These are phyloP conservation scores for Styphnolobium japonicum DNA, from an alignment of 306 rosid species.

Conservation along the genomic window DNA sequence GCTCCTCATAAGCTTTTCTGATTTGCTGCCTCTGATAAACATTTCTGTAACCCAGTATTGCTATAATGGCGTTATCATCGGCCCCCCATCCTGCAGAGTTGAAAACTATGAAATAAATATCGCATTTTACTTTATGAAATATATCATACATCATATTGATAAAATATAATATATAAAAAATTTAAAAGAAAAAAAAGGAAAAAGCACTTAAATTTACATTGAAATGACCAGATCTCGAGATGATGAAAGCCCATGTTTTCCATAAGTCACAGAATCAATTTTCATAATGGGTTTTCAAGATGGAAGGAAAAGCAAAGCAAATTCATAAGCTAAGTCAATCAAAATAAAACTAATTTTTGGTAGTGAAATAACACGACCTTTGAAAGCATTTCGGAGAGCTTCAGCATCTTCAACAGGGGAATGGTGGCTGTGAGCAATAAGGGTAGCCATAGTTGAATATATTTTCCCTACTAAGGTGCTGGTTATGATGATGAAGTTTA, in stretches of 20 bases:
- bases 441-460: slow-evolving; percentile 48
- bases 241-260: background rate
- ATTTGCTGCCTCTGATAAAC: slow-evolving; percentile 65
- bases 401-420: slow-evolving; percentile 61
- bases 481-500: background rate
- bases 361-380: slow-evolving; percentile 36
- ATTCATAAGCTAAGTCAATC: background rate
- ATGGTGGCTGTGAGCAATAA: slow-evolving; percentile 33
- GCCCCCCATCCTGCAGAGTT: slow-evolving; percentile 74
- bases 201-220: background rate
- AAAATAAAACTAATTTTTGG: background rate
- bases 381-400: slow-evolving; percentile 42
- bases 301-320: background rate
- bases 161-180: background rate
- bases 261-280: background rate
- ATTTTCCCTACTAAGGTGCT: background rate
- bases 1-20: slow-evolving; percentile 61
- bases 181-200: background rate
- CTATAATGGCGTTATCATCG: slow-evolving; percentile 62
- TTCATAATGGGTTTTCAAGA: background rate
- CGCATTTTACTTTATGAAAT: background rate
- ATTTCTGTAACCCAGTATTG: slow-evolving; percentile 64
- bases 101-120: background rate
- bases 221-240: background rate
- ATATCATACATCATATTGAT: background rate